Conservation (phyloP, 2,329 filamentous ascomycete genomes). For the Fusarium sp. region DNA sequence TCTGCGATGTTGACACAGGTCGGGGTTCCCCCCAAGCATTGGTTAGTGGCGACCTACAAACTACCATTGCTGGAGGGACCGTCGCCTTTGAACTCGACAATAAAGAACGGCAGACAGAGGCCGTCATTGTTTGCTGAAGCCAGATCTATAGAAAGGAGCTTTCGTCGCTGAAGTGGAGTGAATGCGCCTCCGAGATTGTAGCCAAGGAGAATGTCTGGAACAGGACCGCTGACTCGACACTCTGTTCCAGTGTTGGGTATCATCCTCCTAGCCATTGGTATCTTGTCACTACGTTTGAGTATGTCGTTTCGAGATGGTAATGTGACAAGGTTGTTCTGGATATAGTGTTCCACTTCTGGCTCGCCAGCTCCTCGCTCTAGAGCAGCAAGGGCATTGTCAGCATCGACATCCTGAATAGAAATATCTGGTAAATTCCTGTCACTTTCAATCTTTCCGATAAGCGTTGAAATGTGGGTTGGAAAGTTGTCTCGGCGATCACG, state of each 20-base stretch:
- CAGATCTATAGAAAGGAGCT: neutral
- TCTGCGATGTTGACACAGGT: slow-evolving; percentile 49
- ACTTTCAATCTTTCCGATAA: neutral
- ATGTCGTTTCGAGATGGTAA: neutral
- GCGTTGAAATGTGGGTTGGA: neutral
- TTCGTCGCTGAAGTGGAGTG: neutral
- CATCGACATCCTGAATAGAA: neutral
- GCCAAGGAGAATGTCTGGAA: slow-evolving; percentile 12
- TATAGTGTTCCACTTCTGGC: slow-evolving; percentile 3
- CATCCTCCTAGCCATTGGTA: neutral
- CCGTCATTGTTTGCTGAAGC: slow-evolving; percentile 3
- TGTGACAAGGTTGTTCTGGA: neutral
- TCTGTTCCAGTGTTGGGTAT: neutral
- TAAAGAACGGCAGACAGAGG: neutral
- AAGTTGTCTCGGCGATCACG: neutral
- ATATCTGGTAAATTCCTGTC: neutral
- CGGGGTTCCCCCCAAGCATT: slow-evolving; percentile 50
- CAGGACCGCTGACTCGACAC: slow-evolving; percentile 1
- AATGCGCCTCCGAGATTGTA: slow-evolving; percentile 4
- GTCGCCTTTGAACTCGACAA: slow-evolving; percentile 12
- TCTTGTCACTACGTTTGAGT: slow-evolving; percentile 2
- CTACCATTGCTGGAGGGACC: slow-evolving; percentile 22
- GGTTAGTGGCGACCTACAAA: slow-evolving; percentile 50
- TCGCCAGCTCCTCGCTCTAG: slow-evolving; percentile 8
- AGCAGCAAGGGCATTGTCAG: neutral